A percentile compares a stretch with the other conserved stretches of the same genome.
phyloP scores from a whole-genome alignment of 352 stramenopile species.

The Pythium vanterpoolii region DNA sequence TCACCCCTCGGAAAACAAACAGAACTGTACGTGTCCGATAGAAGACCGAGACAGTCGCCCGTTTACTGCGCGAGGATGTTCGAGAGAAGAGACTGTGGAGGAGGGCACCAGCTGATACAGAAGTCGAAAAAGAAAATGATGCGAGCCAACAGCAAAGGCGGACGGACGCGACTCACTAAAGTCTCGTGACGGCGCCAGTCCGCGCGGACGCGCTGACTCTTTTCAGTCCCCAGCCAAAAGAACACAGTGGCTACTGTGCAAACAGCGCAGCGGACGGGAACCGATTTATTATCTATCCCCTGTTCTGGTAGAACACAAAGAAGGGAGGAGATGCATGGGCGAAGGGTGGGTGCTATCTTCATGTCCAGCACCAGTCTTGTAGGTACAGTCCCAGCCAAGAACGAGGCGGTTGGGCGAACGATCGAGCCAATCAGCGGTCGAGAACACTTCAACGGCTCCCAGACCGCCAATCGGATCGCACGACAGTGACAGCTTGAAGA shows the following conservation, averaged over 20 bases:
- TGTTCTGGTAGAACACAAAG: background rate
- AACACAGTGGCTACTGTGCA: background rate
- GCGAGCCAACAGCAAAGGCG: background rate
- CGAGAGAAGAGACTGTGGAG: background rate
- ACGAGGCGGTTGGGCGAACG: background rate
- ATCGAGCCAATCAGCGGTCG: background rate
- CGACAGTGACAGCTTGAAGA: background rate
- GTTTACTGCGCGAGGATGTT: background rate
- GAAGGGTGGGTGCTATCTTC: background rate
- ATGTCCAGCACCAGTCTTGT: background rate
- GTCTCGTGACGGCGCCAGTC: background rate
- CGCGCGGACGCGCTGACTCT: background rate
- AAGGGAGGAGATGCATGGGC: conserved; percentile 1
- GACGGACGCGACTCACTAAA: conserved; percentile 2
- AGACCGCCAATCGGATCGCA: conserved; percentile 2
- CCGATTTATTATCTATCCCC: no score
- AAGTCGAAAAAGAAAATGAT: conserved; percentile 8
- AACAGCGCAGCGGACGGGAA: background rate
- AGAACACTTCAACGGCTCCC: background rate
- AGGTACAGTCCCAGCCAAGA: background rate
- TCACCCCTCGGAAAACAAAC: no score
- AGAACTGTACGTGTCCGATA: no score
- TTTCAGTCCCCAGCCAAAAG: no score
- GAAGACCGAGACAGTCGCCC: no score
- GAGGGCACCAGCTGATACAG: background rate